These are phyloP conservation scores for Coemansia sp. DNA, from an alignment of 192 early-diverging fungal species.

Conservation along the genomic window DNA sequence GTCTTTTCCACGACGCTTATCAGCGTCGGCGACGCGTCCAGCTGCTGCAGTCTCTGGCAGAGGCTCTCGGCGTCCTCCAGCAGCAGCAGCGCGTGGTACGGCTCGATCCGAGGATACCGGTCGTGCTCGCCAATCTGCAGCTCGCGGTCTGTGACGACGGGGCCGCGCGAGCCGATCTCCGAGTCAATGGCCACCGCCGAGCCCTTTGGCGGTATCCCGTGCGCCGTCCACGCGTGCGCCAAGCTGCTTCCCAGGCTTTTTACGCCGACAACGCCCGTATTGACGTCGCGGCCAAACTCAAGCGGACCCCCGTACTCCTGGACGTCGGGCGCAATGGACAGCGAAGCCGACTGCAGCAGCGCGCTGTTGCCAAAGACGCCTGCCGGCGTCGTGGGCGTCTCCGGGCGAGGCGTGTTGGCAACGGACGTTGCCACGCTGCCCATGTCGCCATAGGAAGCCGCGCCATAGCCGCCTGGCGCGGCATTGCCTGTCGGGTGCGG, in stretches of 20 bases:
- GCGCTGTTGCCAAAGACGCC: constrained; percentile 12
- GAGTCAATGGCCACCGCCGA: constrained; percentile 25
- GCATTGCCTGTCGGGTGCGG: constrained; percentile 9
- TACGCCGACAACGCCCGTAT: constrained; percentile 21
- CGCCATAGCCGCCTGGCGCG: constrained; percentile 8
- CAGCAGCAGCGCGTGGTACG: constrained; percentile 83
- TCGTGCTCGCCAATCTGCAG: constrained; percentile 53
- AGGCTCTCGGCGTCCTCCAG: constrained; percentile 80
- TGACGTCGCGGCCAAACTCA: constrained; percentile 16
- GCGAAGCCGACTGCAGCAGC: constrained; percentile 4
- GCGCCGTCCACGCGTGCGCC: constrained; percentile 10
- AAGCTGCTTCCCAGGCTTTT: neutral
- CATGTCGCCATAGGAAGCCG: constrained; percentile 1
- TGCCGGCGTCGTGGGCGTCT: constrained; percentile 31
- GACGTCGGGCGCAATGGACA: constrained; percentile 23
- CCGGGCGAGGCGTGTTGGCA: constrained; percentile 38
- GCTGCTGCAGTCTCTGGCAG: constrained; percentile 71
- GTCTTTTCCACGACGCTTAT: constrained; percentile 63
- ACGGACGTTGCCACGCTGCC: constrained; percentile 23
- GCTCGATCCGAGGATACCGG: constrained; percentile 69
- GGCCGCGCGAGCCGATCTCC: constrained; percentile 9
- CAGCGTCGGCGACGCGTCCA: constrained; percentile 82
- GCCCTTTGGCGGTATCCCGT: constrained; percentile 17
- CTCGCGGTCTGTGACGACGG: constrained; percentile 54
- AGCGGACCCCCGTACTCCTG: constrained; percentile 39